Conservation (phyloP, 2,329 filamentous ascomycete genomes). For the Exophiala aquamarina region DNA sequence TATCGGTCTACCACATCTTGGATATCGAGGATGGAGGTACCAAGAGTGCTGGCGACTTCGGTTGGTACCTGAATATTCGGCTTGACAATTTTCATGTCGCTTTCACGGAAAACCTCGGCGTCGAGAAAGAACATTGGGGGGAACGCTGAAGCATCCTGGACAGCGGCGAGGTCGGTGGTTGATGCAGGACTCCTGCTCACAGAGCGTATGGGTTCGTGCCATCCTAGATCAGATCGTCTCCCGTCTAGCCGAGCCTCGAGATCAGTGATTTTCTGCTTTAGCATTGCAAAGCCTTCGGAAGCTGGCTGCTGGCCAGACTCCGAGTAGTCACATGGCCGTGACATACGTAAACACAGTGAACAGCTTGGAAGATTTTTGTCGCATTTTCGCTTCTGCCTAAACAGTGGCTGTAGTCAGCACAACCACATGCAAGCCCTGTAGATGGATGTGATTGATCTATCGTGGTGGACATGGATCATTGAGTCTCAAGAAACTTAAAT, state of each 20-base stretch:
- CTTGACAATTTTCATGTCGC: slow-evolving; percentile 15
- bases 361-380: slow-evolving; percentile 52
- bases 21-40: slow-evolving; percentile 24
- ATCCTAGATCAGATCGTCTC: slow-evolving; percentile 11
- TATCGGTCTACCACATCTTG: slow-evolving; percentile 25
- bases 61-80: slow-evolving; percentile 17
- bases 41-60: slow-evolving; percentile 22
- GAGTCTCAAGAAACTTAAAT: no score
- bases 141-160: slow-evolving; percentile 14
- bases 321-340: slow-evolving; percentile 26
- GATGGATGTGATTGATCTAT: no score
- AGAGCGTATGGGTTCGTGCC: slow-evolving; percentile 20
- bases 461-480: no score
- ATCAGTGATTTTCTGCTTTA: slow-evolving; percentile 25
- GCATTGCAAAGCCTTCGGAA: slow-evolving; percentile 21
- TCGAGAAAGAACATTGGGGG: slow-evolving; percentile 28
- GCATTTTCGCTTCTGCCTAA: slow-evolving; percentile 53
- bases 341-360: slow-evolving; percentile 43
- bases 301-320: slow-evolving; percentile 18
- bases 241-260: slow-evolving; percentile 24
- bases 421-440: no score
- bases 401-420: no score
- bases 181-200: slow-evolving; percentile 12
- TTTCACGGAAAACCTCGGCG: slow-evolving; percentile 20
- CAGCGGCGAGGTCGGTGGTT: slow-evolving; percentile 1